Evolutionary conservation across 305 asterid genomes (phyloP).

Genomic region (Petunia hybrid): DNA sequence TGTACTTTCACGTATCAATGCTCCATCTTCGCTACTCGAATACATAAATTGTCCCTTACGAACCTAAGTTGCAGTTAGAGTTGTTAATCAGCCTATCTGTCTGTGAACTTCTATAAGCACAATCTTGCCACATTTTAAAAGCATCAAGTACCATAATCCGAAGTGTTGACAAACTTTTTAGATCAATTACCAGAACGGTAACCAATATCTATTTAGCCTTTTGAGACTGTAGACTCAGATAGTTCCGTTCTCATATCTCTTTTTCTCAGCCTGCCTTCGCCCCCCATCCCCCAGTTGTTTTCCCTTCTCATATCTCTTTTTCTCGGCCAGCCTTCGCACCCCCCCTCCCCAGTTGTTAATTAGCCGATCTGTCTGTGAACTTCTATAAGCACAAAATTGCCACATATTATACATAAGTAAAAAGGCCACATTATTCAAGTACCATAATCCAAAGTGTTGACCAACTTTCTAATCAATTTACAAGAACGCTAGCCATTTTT

Average conservation of each 20-base stretch:
- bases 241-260: too few relatives aligned
- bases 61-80: background rate
- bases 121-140: background rate
- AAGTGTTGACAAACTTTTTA: too few relatives aligned
- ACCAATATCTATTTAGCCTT: too few relatives aligned
- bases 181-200: too few relatives aligned
- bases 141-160: too few relatives aligned
- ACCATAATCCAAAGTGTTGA: constrained; percentile 6
- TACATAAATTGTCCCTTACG: background rate
- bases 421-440: too few relatives aligned
- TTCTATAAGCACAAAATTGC: background rate
- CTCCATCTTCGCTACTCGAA: background rate
- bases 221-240: too few relatives aligned
- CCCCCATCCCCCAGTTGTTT: too few relatives aligned
- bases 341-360: background rate
- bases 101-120: background rate
- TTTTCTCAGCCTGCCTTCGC: too few relatives aligned
- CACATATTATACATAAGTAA: background rate
- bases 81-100: background rate
- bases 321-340: too few relatives aligned
- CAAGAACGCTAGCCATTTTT: too few relatives aligned
- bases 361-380: background rate
- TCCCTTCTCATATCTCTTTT: too few relatives aligned
- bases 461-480: background rate
- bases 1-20: constrained; percentile 8